Conservation (phyloP, 257 asterid species). For the Paraleonurus japonicus region DNA sequence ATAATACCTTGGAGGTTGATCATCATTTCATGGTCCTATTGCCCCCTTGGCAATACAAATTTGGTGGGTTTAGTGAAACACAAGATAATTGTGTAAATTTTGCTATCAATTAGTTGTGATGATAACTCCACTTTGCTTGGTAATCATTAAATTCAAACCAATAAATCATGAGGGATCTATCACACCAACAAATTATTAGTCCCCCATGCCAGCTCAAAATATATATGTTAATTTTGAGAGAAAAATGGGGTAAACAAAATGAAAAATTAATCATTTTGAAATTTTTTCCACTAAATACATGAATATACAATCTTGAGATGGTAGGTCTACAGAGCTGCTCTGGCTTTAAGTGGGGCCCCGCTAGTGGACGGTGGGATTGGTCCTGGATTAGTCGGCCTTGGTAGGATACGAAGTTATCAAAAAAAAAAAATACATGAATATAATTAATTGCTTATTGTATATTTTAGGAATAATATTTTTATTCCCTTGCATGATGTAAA, state of each 20-base stretch:
- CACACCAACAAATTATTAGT: conserved; percentile 34
- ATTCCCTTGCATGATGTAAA: background rate
- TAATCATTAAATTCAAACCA: conserved; percentile 32
- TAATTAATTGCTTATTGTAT: too few species aligned
- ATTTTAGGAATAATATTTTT: too few species aligned
- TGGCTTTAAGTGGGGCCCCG: too few species aligned
- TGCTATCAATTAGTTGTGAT: conserved; percentile 28
- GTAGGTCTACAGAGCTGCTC: too few species aligned
- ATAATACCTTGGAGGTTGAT: background rate
- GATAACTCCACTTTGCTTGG: conserved; percentile 31
- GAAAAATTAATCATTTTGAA: background rate
- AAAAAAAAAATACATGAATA: too few species aligned
- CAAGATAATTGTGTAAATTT: conserved; percentile 20
- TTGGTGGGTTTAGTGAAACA: conserved; percentile 19
- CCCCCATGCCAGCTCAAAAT: conserved; percentile 28
- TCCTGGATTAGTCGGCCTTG: too few species aligned
- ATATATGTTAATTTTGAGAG: background rate
- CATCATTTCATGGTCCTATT: background rate
- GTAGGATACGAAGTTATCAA: too few species aligned
- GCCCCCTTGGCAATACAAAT: background rate
- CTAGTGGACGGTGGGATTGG: too few species aligned
- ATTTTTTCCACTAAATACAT: too few species aligned
- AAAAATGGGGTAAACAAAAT: background rate
- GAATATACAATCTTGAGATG: too few species aligned
- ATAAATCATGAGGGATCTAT: conserved; percentile 34